phyloP scores from a whole-genome alignment of 805 yeast species.

The Candida awuae region DNA sequence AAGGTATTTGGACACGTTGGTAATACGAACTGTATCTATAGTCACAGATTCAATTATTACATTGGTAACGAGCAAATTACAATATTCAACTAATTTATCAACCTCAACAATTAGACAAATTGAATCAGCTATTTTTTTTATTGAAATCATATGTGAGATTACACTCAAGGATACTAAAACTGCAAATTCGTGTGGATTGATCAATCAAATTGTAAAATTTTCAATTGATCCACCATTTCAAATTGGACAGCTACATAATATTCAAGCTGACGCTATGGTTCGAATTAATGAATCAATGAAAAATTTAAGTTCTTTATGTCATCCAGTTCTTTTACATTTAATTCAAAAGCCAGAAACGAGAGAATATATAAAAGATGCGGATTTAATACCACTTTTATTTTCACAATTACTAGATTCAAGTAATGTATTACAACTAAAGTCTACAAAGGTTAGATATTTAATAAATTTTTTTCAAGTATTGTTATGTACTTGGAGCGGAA shows the following conservation, averaged over 20 bases:
- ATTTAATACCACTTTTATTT: slow-evolving; percentile 53
- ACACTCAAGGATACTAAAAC: slow-evolving; percentile 4
- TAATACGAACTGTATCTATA: not conserved
- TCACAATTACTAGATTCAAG: slow-evolving; percentile 57
- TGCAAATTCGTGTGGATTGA: slow-evolving; percentile 5
- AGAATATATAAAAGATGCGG: slow-evolving; percentile 46
- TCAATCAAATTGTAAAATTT: slow-evolving; percentile 7
- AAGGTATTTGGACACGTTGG: slow-evolving; percentile 1
- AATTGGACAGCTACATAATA: too few species aligned
- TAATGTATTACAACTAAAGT: slow-evolving; percentile 35
- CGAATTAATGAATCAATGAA: not conserved
- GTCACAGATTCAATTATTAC: slow-evolving; percentile 4
- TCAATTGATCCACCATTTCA: slow-evolving; percentile 14
- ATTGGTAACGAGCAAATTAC: not conserved
- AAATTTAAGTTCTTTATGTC: slow-evolving; percentile 4
- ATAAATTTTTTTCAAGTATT: slow-evolving; percentile 53
- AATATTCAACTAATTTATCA: not conserved
- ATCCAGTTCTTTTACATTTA: slow-evolving; percentile 35
- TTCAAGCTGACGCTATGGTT: not conserved
- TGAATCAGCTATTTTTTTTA: not conserved
- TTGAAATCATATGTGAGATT: slow-evolving; percentile 8
- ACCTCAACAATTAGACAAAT: slow-evolving; percentile 1
- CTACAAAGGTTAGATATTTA: slow-evolving; percentile 49
- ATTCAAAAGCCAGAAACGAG: slow-evolving; percentile 52
- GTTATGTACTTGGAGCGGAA: slow-evolving; percentile 70